Base-by-base conservation (phyloP, 345 rosid species). In the Syzygium jambos region DNA sequence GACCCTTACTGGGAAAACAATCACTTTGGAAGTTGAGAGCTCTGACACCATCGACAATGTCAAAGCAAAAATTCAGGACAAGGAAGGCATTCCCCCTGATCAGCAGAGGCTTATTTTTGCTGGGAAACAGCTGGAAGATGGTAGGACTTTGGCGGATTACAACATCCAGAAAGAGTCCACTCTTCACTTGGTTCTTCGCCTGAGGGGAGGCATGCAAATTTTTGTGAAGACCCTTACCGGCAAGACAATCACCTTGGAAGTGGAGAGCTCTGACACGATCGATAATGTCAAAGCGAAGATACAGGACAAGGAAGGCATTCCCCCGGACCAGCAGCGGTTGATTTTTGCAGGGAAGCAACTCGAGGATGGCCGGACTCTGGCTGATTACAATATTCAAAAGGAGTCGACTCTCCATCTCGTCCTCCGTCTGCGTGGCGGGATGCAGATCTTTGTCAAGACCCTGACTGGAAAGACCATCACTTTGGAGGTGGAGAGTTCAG, bases 231-330 rank as follows among this genome's bases (percentile, higher is more conserved):
- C 93, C 1, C 89, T 92, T 0, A 92, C 93, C 1, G 93, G 93
- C 2, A 92, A 92, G 86, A 92, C 93, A 8, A 92, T 92, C 30
- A 92, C 93, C 15, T 52, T 92, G 85, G 93, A 92, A 43, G 93
- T 92, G 6, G 93, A 92, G 90, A 90, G 91, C 38, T 92, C 93
- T 0, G 93, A 92, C 88, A 92, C 93, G 0, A 87, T 92, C 3
- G 93, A 92, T 43, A 92, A 92, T 22, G 92, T 91, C 7, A 92
- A 92, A 52, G 88, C 93, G 0, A 92, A 92, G 43, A 91, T 92
- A 56, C 92, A 92, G 51, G 93, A 92, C 63, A 92, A 92, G 89
- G 93, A 92, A 30, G 93, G 93, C 6, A 91, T 92, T 34, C 93
- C 93, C 0, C 93, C 92, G 2, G 93, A 92, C 78, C 92, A 92